These are phyloP conservation scores for Dryas integrifolia DNA, from an alignment of 331 rosid genomes.

Conservation along the genomic window DNA sequence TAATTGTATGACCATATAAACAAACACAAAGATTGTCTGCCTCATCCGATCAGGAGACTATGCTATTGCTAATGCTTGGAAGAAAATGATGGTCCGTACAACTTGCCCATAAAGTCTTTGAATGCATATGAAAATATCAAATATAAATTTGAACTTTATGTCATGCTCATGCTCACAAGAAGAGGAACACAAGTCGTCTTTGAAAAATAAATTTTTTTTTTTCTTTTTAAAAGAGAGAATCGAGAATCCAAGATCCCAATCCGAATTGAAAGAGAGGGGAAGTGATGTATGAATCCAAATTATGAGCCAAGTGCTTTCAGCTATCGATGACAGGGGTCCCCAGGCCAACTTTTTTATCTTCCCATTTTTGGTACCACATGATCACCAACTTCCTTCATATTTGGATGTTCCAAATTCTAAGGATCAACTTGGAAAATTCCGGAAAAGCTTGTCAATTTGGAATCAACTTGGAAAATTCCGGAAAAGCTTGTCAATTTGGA, in stretches of 20 bases:
- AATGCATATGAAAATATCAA: neutral
- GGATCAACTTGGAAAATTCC: too few relatives aligned
- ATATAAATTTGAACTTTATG: neutral
- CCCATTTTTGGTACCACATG: too few relatives aligned
- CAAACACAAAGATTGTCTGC: too few relatives aligned
- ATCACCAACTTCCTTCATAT: too few relatives aligned
- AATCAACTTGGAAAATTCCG: neutral
- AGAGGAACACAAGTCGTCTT: too few relatives aligned
- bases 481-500: neutral
- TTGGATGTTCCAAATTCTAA: too few relatives aligned
- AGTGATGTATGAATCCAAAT: neutral
- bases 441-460: neutral
- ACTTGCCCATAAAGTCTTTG: neutral
- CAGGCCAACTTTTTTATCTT: neutral
- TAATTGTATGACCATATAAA: too few relatives aligned
- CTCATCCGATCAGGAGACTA: too few relatives aligned
- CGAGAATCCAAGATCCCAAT: neutral
- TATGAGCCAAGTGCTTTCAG: conserved; percentile 7
- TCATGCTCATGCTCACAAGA: neutral
- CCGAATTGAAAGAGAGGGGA: neutral
- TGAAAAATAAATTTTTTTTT: too few relatives aligned
- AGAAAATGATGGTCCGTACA: neutral
- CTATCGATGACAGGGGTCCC: too few relatives aligned
- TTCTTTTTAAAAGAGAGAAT: too few relatives aligned
- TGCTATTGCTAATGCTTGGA: neutral